Evolutionary conservation across 441 rosid genomes (phyloP), one percentile per base, ranked within the genome.

Genomic region (Mallotus repandus): DNA sequence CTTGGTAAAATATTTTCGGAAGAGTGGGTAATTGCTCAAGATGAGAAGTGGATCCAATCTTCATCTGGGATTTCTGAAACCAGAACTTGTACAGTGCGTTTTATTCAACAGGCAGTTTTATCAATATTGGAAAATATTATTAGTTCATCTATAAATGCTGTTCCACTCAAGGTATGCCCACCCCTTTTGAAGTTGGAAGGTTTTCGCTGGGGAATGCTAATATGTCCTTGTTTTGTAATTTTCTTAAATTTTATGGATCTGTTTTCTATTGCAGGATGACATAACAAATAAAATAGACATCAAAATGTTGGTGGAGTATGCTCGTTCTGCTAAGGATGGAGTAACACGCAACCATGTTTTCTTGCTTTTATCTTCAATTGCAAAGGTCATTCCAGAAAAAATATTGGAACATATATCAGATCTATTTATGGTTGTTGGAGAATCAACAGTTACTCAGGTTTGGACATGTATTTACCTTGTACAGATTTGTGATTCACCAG

Each of bases 401-500:
- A 76, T 94, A 68, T 79, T 90, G 86, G 94, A 88, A 63, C 90
- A 92, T 71, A 86, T 86, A 73, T 67, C 77, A 70, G 92, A 86
- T 72, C 88, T 94, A 81, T 86, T 97, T 74, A 71, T 86, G 45
- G 85, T 89, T 52, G 82, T 90, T 45, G 99, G 99, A 77, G 89
- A 92, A 83, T 94, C 99, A 68, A 84, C 97, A 0, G 86, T 90
- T 68, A 84, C 87, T 62, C 97, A 94, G 99, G 99, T 97, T 82
- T 81, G 88, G 48, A 81, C 65, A 53, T 66, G 73, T 66, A n/a
- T 71, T 66, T 46, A n/a, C 69, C 52, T 52, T 55, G 41, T 56
- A 67, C 53, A 43, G 29, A 25, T 43, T 43, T 16, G 21, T 3
- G 9, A 16, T 67, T 22, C 22, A 12, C 21, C 41, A n/a, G n/a